Percentiles rank a stretch among this genome's conserved stretches.
Conservation (phyloP, 306 rosid species). For the Trichosanthes truncata region DNA sequence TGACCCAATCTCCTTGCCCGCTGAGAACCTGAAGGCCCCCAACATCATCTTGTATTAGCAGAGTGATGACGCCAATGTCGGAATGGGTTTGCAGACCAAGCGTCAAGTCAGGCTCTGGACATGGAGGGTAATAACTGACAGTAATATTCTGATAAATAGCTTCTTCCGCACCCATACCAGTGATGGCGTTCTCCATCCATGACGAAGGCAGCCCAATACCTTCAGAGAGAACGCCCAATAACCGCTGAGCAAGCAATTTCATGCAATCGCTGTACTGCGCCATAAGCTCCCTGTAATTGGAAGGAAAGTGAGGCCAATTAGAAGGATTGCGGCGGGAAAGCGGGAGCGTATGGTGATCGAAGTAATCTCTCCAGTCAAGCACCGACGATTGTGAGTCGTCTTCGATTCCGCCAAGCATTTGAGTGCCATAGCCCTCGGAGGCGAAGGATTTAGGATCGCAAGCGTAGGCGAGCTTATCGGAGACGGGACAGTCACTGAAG, state of each 20-base stretch:
- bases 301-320: conserved; percentile 59
- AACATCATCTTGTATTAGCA: conserved; percentile 76
- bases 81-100: conserved; percentile 89
- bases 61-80: conserved; percentile 70
- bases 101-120: conserved; percentile 85
- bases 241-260: conserved; percentile 47
- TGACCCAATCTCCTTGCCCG: conserved; percentile 44
- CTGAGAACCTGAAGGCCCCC: conserved; percentile 72
- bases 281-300: conserved; percentile 37
- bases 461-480: conserved; percentile 52
- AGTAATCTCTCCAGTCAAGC: conserved; percentile 90
- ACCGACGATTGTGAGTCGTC: not conserved
- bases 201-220: conserved; percentile 49
- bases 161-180: conserved; percentile 20
- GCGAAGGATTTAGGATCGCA: conserved; percentile 44
- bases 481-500: conserved; percentile 45
- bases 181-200: conserved; percentile 49
- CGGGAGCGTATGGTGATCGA: conserved; percentile 83
- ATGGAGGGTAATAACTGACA: conserved; percentile 77
- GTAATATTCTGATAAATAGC: conserved; percentile 72
- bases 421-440: conserved; percentile 83
- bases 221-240: conserved; percentile 58
- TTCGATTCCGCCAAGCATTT: conserved; percentile 41
- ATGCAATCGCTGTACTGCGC: conserved; percentile 40
- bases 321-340: conserved; percentile 66